Conservation (phyloP, 2,329 filamentous ascomycete species). For the Monascus ruber region DNA sequence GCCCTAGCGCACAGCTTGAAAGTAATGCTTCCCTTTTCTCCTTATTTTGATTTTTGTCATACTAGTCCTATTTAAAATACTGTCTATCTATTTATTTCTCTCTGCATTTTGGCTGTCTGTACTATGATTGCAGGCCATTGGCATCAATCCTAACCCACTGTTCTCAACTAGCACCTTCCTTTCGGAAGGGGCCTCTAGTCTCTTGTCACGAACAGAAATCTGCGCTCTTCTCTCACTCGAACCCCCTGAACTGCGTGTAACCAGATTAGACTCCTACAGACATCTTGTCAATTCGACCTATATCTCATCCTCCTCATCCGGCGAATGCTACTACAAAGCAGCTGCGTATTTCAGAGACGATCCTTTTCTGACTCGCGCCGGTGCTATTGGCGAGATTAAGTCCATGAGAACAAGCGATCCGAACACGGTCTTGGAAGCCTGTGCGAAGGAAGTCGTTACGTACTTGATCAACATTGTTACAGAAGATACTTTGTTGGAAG, state of each 20-base stretch:
- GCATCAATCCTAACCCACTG: not conserved
- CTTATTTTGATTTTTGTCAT: not conserved
- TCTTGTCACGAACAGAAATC: constrained; percentile 5
- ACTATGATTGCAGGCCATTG: not conserved
- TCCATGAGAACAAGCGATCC: constrained; percentile 2
- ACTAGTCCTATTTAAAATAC: not conserved
- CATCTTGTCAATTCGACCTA: constrained; percentile 2
- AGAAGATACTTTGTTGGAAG: constrained; percentile 13
- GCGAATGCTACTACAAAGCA: constrained; percentile 7
- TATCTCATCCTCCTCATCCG: too few species aligned
- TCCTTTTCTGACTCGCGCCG: constrained; percentile 18
- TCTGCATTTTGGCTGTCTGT: too few species aligned
- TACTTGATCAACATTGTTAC: constrained; percentile 17
- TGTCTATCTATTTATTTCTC: too few species aligned
- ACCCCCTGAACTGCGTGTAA: constrained; percentile 9
- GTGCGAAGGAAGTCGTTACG: constrained; percentile 14
- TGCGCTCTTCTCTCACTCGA: constrained; percentile 14
- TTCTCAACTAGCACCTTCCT: not conserved
- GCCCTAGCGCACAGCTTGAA: constrained; percentile 7
- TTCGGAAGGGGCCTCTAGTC: not conserved
- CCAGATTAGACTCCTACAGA: constrained; percentile 2
- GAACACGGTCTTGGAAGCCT: constrained; percentile 8
- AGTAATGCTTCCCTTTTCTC: constrained; percentile 7
- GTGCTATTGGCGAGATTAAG: constrained; percentile 13
- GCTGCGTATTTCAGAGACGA: constrained; percentile 14